A percentile compares a stretch with the other conserved stretches of the same genome.
Evolutionary conservation across 1,284 basidiomycete genomes (phyloP).

Genomic region (Chalciporus piperatoides): DNA sequence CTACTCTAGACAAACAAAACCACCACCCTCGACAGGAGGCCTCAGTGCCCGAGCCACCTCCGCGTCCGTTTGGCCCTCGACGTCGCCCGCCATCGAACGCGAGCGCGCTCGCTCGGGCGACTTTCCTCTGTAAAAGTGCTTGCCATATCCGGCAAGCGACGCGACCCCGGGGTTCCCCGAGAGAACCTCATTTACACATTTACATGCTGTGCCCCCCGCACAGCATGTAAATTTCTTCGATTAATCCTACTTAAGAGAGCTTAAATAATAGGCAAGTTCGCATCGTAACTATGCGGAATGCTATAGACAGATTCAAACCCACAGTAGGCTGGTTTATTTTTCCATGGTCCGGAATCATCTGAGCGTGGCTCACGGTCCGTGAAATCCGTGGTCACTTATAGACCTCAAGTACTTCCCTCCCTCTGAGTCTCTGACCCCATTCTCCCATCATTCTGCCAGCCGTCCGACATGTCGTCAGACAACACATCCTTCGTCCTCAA

Average conservation of each 20-base stretch:
- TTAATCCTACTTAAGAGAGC: not conserved
- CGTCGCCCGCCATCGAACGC: no score
- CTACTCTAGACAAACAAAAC: no score
- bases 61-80: no score
- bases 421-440: not conserved
- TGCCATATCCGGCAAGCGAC: no score
- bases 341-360: not conserved
- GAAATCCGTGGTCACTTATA: not conserved
- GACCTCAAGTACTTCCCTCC: not conserved
- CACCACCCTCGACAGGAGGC: no score
- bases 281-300: not conserved
- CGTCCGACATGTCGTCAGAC: constrained; percentile 48
- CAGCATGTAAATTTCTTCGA: no score
- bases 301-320: not conserved
- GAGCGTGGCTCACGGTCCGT: constrained; percentile 10
- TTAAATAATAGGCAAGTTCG: not conserved
- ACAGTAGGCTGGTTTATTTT: not conserved
- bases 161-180: no score
- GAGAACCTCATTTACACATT: no score
- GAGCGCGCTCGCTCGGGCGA: no score
- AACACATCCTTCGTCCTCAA: constrained; percentile 82
- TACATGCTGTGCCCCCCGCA: no score
- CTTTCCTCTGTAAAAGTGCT: no score
- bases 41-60: no score
- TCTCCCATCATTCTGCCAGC: not conserved